Evolutionary conservation across 768 basidiomycete genomes (phyloP).

Genomic region (Trametes cingulata): DNA sequence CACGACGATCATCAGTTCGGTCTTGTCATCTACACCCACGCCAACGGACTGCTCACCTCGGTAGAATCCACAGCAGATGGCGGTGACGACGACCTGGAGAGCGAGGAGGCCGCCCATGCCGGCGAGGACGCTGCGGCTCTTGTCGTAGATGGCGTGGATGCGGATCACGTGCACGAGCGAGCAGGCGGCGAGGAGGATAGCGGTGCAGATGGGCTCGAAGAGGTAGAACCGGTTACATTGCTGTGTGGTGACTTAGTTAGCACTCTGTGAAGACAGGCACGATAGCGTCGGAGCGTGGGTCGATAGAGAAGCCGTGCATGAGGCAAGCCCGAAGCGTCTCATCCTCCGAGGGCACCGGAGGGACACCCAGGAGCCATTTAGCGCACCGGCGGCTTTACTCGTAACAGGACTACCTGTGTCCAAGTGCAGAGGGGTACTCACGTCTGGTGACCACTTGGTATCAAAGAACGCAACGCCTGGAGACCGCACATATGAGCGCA

Average conservation of each 20-base stretch:
- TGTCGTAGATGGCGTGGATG: conserved; percentile 77
- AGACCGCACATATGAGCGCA: not conserved
- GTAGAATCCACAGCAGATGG: conserved; percentile 75
- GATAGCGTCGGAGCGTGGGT: not conserved
- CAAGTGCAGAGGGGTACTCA: conserved; percentile 32
- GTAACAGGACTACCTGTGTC: not conserved
- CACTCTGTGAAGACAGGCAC: not conserved
- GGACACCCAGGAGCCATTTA: not conserved
- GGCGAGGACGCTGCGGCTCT: conserved; percentile 52
- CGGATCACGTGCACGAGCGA: conserved; percentile 77
- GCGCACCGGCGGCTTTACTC: too few species aligned
- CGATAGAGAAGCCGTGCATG: not conserved
- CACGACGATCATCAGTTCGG: not conserved
- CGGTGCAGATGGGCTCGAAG: conserved; percentile 86
- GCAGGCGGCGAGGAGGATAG: conserved; percentile 72
- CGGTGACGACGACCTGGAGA: conserved; percentile 72
- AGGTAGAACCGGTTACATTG: conserved; percentile 72
- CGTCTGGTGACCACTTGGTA: conserved; percentile 60
- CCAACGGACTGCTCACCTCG: conserved; percentile 49
- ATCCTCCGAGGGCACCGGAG: conserved; percentile 5
- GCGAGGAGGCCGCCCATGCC: conserved; percentile 62
- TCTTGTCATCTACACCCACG: too few species aligned
- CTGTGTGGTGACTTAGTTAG: conserved; percentile 34
- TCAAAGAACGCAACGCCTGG: conserved; percentile 84
- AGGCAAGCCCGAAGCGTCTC: not conserved